These are phyloP conservation scores for Aureobasidium subglaciale DNA, from an alignment of 2,329 filamentous ascomycete species.

Conservation along the genomic window DNA sequence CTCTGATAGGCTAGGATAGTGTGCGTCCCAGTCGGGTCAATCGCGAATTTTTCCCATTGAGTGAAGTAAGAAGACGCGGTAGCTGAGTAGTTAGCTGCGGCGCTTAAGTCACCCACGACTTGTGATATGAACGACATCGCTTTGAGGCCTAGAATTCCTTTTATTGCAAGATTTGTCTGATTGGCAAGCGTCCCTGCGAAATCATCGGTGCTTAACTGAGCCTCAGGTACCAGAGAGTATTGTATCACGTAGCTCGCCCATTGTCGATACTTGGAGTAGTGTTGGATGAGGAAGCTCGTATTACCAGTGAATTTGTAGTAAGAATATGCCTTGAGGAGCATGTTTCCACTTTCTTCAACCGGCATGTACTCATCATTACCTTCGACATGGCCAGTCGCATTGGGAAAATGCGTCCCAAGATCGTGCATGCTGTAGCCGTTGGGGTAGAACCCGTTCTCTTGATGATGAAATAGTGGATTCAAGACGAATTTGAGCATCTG, in stretches of 20 bases:
- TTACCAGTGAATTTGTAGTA: conserved; percentile 15
- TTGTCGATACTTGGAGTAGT: conserved; percentile 19
- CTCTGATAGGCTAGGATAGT: conserved; percentile 21
- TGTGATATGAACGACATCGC: conserved; percentile 20
- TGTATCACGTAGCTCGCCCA: conserved; percentile 21
- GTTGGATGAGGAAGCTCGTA: conserved; percentile 7
- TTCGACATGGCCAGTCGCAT: conserved; percentile 63
- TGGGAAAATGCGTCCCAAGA: conserved; percentile 64
- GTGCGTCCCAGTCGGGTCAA: conserved; percentile 19
- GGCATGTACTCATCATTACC: conserved; percentile 69
- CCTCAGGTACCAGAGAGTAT: conserved; percentile 19
- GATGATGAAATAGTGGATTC: conserved; percentile 73
- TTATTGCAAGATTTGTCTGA: conserved; percentile 24
- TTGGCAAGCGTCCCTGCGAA: conserved; percentile 20
- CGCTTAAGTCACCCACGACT: conserved; percentile 11
- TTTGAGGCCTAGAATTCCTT: conserved; percentile 22
- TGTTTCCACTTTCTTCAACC: conserved; percentile 72
- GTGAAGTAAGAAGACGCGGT: conserved; percentile 18
- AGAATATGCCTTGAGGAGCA: conserved; percentile 45
- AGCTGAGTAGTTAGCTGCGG: conserved; percentile 19
- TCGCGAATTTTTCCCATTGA: conserved; percentile 20
- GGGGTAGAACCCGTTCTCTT: conserved; percentile 73
- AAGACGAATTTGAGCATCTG: conserved; percentile 72
- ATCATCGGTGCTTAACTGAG: conserved; percentile 21
- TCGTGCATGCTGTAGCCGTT: conserved; percentile 77